Conservation (phyloP, 106 monocot genomes). For the Triglochin maritima region DNA sequence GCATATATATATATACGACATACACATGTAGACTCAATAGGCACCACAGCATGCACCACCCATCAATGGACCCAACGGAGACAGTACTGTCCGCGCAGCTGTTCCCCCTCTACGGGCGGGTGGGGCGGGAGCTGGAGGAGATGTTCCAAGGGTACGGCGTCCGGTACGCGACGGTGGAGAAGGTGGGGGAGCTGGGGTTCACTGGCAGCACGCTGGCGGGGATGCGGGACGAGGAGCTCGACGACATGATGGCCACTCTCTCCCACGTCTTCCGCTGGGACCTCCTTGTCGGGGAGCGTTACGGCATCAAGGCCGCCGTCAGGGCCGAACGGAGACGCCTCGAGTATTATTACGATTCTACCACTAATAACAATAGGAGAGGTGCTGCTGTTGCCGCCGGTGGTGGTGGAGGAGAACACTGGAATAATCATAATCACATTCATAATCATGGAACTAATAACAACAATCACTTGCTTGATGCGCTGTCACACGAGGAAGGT, state of each 20-base stretch:
- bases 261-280: constrained; percentile 90
- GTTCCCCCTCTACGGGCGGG: neutral
- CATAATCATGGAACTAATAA: too few species aligned
- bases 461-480: constrained; percentile 32
- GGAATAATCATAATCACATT: too few species aligned
- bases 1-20: too few species aligned
- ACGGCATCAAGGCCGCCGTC: constrained; percentile 82
- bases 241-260: constrained; percentile 89
- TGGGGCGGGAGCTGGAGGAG: constrained; percentile 51
- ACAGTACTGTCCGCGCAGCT: neutral
- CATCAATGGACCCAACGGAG: neutral
- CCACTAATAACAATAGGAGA: too few species aligned
- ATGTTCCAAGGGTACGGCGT: constrained; percentile 56
- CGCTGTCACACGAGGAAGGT: constrained; percentile 62
- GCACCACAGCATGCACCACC: constrained; percentile 7
- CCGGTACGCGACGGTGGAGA: constrained; percentile 50
- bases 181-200: constrained; percentile 76
- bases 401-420: neutral
- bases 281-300: constrained; percentile 77
- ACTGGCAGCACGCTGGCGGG: constrained; percentile 67
- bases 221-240: constrained; percentile 85
- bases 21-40: too few species aligned
- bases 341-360: neutral
- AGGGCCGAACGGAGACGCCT: constrained; percentile 59
- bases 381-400: too few species aligned